A percentile compares a stretch with the other conserved stretches of the same genome.
Conservation (phyloP, 2,329 filamentous ascomycete species). For the Aspergillus tubingensis region DNA sequence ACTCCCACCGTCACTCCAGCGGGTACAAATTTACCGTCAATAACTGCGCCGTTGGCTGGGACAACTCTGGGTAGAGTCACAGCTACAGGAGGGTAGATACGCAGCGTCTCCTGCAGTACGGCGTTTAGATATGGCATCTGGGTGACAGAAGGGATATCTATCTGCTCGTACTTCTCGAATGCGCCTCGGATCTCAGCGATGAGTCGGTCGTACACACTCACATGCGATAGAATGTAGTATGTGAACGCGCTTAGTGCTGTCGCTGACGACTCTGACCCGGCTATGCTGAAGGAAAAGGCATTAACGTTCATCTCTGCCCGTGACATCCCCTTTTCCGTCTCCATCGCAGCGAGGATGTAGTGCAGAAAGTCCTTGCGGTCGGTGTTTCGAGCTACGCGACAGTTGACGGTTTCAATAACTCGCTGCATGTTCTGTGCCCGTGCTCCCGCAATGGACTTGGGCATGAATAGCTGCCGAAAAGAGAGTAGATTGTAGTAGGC, state of each 20-base stretch:
- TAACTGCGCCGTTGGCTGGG: constrained; percentile 15
- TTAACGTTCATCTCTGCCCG: not conserved
- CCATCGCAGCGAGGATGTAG: constrained; percentile 2
- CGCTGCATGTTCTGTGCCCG: constrained; percentile 7
- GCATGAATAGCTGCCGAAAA: not conserved
- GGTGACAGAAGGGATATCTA: constrained; percentile 19
- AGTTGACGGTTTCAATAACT: not conserved
- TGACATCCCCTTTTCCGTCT: not conserved
- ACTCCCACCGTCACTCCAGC: not conserved
- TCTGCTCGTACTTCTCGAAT: constrained; percentile 10
- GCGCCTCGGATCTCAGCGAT: constrained; percentile 26
- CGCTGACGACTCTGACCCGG: not conserved
- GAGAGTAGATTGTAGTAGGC: not conserved
- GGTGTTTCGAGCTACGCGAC: not conserved
- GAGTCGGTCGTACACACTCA: constrained; percentile 22
- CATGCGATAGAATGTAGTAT: constrained; percentile 28
- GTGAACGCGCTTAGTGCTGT: constrained; percentile 19
- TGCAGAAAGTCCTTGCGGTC: constrained; percentile 10
- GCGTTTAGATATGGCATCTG: constrained; percentile 29
- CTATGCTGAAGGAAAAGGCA: not conserved
- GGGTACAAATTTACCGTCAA: not conserved
- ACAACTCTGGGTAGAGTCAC: constrained; percentile 35
- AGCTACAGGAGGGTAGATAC: constrained; percentile 32
- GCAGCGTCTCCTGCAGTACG: constrained; percentile 28
- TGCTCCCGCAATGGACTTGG: not conserved